Percentiles rank a stretch among this genome's conserved stretches.
Conservation (phyloP, 2,329 filamentous ascomycete genomes). For the Aspergillus pseudoterreus region DNA sequence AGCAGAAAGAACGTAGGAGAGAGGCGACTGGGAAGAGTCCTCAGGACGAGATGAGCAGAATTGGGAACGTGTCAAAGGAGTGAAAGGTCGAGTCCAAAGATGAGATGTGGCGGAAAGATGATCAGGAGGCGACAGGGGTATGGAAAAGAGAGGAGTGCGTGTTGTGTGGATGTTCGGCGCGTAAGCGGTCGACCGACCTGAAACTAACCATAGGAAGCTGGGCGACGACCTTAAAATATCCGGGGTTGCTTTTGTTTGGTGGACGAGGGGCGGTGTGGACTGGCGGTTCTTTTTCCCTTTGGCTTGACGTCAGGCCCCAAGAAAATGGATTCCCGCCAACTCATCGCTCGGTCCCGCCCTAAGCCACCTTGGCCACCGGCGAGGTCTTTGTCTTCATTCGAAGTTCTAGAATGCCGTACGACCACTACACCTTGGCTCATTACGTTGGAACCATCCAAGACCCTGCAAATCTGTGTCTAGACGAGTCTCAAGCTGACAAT, state of each 20-base stretch:
- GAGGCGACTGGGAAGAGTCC: not conserved
- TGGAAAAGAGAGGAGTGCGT: not conserved
- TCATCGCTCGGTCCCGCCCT: not conserved
- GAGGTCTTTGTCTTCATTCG: not conserved
- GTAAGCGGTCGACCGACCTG: not conserved
- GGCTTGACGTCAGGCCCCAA: not conserved
- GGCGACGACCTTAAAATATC: not conserved
- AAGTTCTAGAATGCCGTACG: too few relatives aligned
- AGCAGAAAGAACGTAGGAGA: not conserved
- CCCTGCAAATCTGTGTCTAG: too few relatives aligned
- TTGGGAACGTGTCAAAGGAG: too few relatives aligned
- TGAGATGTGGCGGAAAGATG: too few relatives aligned
- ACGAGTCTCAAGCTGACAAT: not conserved
- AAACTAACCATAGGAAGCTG: not conserved
- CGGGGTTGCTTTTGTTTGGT: not conserved
- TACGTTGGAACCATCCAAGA: too few relatives aligned
- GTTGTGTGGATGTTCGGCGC: not conserved
- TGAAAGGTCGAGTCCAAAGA: too few relatives aligned
- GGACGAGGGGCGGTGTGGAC: slow-evolving; percentile 1
- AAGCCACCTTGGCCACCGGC: not conserved
- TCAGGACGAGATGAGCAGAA: too few relatives aligned
- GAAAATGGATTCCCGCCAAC: not conserved
- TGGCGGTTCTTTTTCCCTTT: not conserved
- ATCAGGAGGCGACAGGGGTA: too few relatives aligned
- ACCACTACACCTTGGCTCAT: too few relatives aligned